These are phyloP conservation scores for Suillus discolor DNA, from an alignment of 768 basidiomycete genomes.

Conservation along the genomic window DNA sequence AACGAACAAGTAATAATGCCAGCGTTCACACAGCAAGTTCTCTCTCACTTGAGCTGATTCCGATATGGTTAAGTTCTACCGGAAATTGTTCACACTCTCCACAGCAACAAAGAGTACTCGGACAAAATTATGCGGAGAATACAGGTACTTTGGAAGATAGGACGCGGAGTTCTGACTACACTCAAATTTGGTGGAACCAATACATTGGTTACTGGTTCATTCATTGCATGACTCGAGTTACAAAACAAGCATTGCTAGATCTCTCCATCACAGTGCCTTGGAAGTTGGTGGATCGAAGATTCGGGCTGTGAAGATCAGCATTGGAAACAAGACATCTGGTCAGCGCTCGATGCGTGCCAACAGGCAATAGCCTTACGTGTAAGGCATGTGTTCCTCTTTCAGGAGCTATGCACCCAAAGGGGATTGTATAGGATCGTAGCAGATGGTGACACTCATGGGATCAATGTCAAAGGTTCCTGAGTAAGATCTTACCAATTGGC, in stretches of 20 bases:
- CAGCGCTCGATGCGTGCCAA: conserved; percentile 2
- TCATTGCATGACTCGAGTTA: not conserved
- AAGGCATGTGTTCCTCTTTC: not conserved
- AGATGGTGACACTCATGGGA: conserved; percentile 12
- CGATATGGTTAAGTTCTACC: not conserved
- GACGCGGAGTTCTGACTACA: not conserved
- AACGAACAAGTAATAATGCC: not conserved
- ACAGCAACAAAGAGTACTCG: conserved; percentile 4
- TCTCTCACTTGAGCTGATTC: not conserved
- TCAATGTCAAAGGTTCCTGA: conserved; percentile 26
- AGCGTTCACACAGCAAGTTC: conserved; percentile 4
- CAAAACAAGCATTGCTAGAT: conserved; percentile 3
- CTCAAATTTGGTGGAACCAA: not conserved
- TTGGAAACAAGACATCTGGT: conserved; percentile 12
- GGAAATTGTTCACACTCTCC: not conserved
- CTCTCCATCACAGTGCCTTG: not conserved
- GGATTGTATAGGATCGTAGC: conserved; percentile 5
- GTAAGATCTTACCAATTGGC: conserved; percentile 17
- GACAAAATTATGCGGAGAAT: not conserved
- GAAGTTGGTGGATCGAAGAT: not conserved
- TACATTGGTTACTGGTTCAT: not conserved
- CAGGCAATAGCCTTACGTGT: conserved; percentile 7
- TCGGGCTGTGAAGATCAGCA: conserved; percentile 13
- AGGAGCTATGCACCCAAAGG: conserved; percentile 1
- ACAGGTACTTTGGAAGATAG: not conserved